Evolutionary conservation across 2,329 filamentous ascomycete species (phyloP), one percentile per base, ranked within the genome.

Genomic region (Diaporthe sp.): DNA sequence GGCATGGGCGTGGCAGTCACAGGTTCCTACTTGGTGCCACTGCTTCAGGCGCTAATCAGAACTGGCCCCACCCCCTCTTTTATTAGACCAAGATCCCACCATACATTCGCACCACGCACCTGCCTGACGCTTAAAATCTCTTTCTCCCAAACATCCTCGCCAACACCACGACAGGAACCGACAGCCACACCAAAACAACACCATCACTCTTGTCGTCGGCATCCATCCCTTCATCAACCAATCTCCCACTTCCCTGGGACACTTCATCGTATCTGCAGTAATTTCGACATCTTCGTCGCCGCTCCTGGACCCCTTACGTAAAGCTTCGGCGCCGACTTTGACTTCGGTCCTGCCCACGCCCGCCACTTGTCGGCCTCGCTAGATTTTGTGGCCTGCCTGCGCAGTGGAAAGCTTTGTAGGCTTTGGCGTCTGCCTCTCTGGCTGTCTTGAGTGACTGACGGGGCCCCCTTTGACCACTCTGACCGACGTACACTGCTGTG

Each of bases 241-340:
- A 34, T 31, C 57, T 55, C n/a, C 62, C 49, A 19, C 19, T 55
- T 44, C 44, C 49, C 72, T 75, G 42, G 42, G 25, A 46, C 51
- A 25, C 37, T 70, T 37, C 46, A 71, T 39, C 72, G 67, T 37
- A 37, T 62, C 58, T 55, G 28, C 75, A 76, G 75, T 76, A 76
- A 74, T 75, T 53, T 70, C 73, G 42, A 61, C 72, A 57, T 57
- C 58, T 68, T 44, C 72, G 71, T 61, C 57, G 46, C 44, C 37
- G n/a, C 51, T 19, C 39, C 31, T 61, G 57, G 57, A 62, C 57
- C 58, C 49, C 71, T 37, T 62, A 44, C 71, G 71, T 73, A 73
- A 73, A 73, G 71, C 46, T 44, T 65, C 25, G 44, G 60, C 57
- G 31, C 44, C 71, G 34, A 51, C 51, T 65, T 28, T 72, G 46